Base-by-base conservation (phyloP, 2,329 filamentous ascomycete species). In the Colletotrichum brevisporum region DNA sequence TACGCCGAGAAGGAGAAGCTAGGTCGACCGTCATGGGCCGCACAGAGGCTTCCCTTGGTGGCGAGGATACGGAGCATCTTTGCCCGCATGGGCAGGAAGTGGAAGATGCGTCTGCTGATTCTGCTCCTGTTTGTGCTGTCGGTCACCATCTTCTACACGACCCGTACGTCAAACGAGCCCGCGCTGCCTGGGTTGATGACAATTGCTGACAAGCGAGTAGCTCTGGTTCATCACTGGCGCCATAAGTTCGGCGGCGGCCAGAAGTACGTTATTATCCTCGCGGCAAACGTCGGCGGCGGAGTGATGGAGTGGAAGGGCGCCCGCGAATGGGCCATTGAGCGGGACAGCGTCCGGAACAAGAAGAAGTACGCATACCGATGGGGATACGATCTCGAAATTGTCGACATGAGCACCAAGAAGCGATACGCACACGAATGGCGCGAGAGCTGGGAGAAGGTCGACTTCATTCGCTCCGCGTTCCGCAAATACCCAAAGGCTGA, bases 221-320 rank as follows among this genome's bases (percentile, higher is more conserved):
- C 86, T 26, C 77, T 89, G 5, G 75, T 85, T 41, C 88, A 88
- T 74, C 82, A 83, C 78, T 97, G 93, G 84, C 90, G 94, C 75
- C 88, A 93, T 81, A 87, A 91, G 54, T 83, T 97, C 4, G 95
- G 95, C 58, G 93, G 93, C 56, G 96, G 96, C 21, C 91, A 91
- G 77, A 98, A 97, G 76, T 95, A 92, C 77, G 96, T 99, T 72
- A 92, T 99, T 63, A 94, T 99, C 71, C 85, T 98, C 21, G 95
- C 93, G 26, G 95, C 96, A 63, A 99, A 99, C 77, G 89, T 97
- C 72, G 96, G 96, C 56, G 96, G 96, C 69, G 96, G 96, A 75
- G 96, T 99, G 8, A 98, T 98, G 94, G 95, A 98, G 77, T 98
- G 94, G 95, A 99, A 99, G 81, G 95, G 95, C 0, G 93, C 95